Conservation (phyloP, 1,284 basidiomycete genomes). For the Flammula alnicola region DNA sequence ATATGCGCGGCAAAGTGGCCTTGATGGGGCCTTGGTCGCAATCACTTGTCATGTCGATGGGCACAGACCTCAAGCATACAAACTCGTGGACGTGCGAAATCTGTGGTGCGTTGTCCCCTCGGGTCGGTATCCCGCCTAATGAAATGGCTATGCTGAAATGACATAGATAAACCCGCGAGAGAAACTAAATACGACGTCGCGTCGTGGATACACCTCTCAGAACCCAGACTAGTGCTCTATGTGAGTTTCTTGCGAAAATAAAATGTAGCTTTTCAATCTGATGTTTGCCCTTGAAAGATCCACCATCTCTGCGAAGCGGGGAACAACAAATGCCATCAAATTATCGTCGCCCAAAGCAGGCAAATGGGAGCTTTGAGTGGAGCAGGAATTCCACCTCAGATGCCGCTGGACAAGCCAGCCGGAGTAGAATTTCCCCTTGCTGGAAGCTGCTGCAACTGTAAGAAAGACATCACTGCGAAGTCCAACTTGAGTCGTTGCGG, state of each 20-base stretch:
- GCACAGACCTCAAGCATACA: slow-evolving; percentile 21
- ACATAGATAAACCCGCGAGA: slow-evolving; percentile 19
- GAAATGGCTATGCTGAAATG: not conserved
- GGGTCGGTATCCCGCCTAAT: not conserved
- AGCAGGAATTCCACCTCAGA: not conserved
- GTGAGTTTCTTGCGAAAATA: not conserved
- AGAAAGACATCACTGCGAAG: slow-evolving; percentile 16
- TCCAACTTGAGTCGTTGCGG: slow-evolving; percentile 21
- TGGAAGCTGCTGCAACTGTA: slow-evolving; percentile 5
- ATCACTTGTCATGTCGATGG: slow-evolving; percentile 3
- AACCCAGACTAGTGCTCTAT: slow-evolving; percentile 21
- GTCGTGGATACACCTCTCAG: slow-evolving; percentile 19
- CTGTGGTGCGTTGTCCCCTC: slow-evolving; percentile 14
- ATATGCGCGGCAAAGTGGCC: slow-evolving; percentile 8
- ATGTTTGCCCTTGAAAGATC: slow-evolving; percentile 6
- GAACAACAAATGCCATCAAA: slow-evolving; percentile 6
- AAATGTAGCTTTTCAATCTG: too few relatives aligned
- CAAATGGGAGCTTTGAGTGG: slow-evolving; percentile 4
- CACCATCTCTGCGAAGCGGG: slow-evolving; percentile 18
- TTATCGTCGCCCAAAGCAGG: not conserved
- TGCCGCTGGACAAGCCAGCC: not conserved
- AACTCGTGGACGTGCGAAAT: slow-evolving; percentile 19
- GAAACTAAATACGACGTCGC: slow-evolving; percentile 17
- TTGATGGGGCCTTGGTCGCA: slow-evolving; percentile 13
- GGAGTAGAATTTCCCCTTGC: slow-evolving; percentile 1